Evolutionary conservation across 169 alveolate genomes (phyloP).

Genomic region (Amoebophrya sp.): DNA sequence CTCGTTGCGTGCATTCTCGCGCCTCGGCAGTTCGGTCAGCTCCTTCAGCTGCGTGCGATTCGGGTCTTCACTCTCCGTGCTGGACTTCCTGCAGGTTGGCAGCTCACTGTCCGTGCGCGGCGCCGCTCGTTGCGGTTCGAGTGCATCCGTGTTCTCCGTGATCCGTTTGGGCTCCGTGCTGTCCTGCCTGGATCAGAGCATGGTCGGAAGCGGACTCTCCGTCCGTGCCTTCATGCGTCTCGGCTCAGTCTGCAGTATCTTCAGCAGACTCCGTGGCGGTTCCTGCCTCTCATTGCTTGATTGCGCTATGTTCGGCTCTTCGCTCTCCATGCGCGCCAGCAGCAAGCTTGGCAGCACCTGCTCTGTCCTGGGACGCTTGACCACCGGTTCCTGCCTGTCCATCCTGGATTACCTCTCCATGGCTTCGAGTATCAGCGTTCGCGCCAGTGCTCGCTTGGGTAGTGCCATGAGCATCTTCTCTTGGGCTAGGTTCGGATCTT

Average conservation of each 20-base stretch:
- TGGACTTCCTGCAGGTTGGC: neutral
- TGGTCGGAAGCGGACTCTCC: neutral
- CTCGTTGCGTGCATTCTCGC: neutral
- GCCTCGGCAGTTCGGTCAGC: neutral
- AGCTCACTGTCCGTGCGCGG: neutral
- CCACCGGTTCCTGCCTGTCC: neutral
- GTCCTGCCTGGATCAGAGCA: neutral
- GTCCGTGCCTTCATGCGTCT: neutral
- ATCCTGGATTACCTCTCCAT: neutral
- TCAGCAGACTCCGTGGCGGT: neutral
- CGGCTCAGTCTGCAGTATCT: neutral
- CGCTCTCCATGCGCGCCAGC: constrained; percentile 5
- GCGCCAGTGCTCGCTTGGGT: neutral
- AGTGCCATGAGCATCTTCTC: neutral
- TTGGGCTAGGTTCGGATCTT: neutral
- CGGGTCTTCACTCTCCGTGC: neutral
- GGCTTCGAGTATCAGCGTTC: neutral
- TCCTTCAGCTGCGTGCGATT: neutral
- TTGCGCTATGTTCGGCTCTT: constrained; percentile 17
- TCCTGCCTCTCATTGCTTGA: constrained; percentile 12
- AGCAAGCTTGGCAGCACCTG: neutral
- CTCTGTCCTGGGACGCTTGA: neutral
- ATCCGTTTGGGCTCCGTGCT: neutral
- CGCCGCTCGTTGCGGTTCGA: neutral
- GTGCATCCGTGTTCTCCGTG: neutral